Evolutionary conservation across 306 rosid species (phyloP), one percentile per base, ranked within the genome.

Genomic region (Adenanthera pavonina): DNA sequence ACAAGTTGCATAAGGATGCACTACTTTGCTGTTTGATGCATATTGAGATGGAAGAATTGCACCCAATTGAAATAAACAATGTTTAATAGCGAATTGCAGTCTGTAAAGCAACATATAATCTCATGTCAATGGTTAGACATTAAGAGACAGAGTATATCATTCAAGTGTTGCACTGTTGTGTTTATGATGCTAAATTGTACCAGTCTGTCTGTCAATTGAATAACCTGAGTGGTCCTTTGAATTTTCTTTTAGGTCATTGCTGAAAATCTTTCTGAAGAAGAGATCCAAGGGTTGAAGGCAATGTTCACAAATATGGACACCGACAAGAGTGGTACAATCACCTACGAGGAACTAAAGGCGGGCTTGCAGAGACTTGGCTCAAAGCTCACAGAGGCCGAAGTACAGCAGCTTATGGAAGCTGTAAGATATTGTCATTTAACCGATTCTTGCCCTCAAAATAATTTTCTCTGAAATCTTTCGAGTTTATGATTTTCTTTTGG

Each of bases 361-460:
- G 99, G 97, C 78, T 83, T 92, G 88, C 94, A 94, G 46, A 89
- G 94, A 70, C 97, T 95, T 51, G 97, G 97, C 72, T 95, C 97
- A 56, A 95, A 87, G 89, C 95, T 95, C 47, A 82, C 94, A 2
- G 97, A 95, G 78, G 84, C 86, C 46, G 99, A 95, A 87, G 97
- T 95, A 62, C 73, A 86, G 74, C 99, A 95, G 84, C 97, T 95
- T 52, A 95, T 93, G 99, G 99, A 93, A 60, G 99, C 99, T 80
- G 97, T 95, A 90, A 62, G 88, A 80, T 69, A 19, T 64, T 52
- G n/a, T 73, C 19, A 51, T 51, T 13, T 6, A 34, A 34, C 76
- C 49, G 15, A 30, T 49, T 30, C 19, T 0, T 1, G 3, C 13
- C 43, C 30, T 8, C 4, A 6, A 44, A 69, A 9, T 69, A 10